Evolutionary conservation across 768 basidiomycete genomes (phyloP).

Genomic region (Amanita subjunquillea): DNA sequence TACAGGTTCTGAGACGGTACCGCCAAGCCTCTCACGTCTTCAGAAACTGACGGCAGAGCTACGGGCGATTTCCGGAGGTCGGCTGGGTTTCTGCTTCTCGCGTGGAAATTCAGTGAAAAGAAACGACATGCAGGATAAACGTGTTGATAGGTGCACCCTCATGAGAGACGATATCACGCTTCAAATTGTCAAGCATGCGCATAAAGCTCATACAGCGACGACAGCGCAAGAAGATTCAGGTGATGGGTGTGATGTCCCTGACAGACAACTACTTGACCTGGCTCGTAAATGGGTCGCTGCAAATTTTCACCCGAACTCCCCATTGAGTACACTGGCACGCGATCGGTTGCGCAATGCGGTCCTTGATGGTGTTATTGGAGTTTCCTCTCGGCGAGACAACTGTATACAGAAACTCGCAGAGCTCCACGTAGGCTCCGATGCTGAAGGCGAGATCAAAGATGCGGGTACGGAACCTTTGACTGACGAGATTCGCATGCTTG

Average conservation of each 20-base stretch:
- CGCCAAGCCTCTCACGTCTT: constrained; percentile 25
- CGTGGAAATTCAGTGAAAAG: constrained; percentile 15
- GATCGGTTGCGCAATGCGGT: constrained; percentile 55
- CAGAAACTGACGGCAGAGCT: constrained; percentile 64
- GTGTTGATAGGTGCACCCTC: constrained; percentile 40
- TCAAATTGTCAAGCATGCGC: constrained; percentile 66
- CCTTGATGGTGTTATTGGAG: constrained; percentile 45
- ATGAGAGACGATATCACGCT: constrained; percentile 60
- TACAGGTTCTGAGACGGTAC: constrained; percentile 15
- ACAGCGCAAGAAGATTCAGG: neutral
- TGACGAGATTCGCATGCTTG: constrained; percentile 59
- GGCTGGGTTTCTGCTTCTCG: constrained; percentile 52
- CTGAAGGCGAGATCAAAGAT: neutral
- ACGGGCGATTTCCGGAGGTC: constrained; percentile 54
- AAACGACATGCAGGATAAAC: constrained; percentile 18
- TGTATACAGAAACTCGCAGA: constrained; percentile 18
- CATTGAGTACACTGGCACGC: constrained; percentile 50
- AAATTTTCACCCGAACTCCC: constrained; percentile 51
- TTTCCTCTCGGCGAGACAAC: constrained; percentile 34
- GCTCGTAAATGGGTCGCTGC: constrained; percentile 65
- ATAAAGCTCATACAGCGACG: constrained; percentile 24
- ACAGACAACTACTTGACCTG: constrained; percentile 42
- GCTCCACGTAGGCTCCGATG: neutral
- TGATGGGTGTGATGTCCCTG: constrained; percentile 23
- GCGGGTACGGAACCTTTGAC: constrained; percentile 65